Base-by-base conservation (phyloP, 1,284 basidiomycete genomes). In the Ustilago esculenta region DNA sequence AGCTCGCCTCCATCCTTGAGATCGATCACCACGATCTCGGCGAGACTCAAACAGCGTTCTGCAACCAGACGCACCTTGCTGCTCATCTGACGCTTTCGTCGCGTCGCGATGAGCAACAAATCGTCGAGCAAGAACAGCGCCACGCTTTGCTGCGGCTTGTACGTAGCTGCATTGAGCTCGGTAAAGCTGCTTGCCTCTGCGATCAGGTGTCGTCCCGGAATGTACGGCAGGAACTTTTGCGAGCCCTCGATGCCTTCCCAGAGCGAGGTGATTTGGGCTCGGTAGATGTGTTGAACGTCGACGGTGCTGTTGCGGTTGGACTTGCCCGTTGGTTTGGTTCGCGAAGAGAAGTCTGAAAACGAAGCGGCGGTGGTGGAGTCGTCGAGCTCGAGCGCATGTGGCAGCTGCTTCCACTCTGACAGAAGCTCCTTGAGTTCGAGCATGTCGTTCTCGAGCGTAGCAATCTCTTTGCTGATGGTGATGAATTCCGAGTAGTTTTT, bases 371-470 rank as follows among this genome's bases (percentile, higher is more conserved):
- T 43, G 25, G 35, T 32, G 21, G 58, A 59, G 37, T 80, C 76
- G 23, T 79, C 73, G 9, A 79, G 42, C 46, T 79, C 71, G 6
- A 81, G 63, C 18, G 72, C 72, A 14, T 75, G 74, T 0, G 77
- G 79, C 10, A 81, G 56, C 29, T 67, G 58, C 59, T 75, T 94
- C 90, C 94, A 98, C 79, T 98, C 96, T 14, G 90, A 89, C 1
- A 98, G 85, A 3, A 91, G 87, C 59, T 95, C 92, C 81, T 97
- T 98, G 81, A 98, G 88, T 80, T 98, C 94, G 32, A 98, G 87
- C 91, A 98, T 92, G 81, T 98, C 94, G 80, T 95, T 97, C 84
- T 98, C 95, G 11, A 99, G 86, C 0, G 91, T 90, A 7, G 92
- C 90, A 41, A 98, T 95, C 83, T 98, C 96, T 79, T 98, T 98